These are phyloP conservation scores for Saccharomycopsis lassenensis DNA, from an alignment of 805 yeast species.

Conservation along the genomic window DNA sequence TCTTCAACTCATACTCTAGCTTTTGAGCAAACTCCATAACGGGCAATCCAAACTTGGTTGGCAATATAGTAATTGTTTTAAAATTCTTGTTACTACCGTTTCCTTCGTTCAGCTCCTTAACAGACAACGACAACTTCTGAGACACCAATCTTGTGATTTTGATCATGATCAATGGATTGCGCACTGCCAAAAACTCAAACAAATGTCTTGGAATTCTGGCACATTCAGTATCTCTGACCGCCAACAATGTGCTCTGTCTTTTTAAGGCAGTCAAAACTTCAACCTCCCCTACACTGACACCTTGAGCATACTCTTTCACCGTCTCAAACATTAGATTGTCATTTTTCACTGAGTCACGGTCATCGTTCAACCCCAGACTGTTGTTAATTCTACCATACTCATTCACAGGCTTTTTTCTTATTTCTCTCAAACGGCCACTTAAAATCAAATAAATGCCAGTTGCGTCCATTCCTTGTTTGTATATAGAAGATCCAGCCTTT, in stretches of 20 bases:
- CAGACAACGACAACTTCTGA: no score
- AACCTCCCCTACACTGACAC: constrained; percentile 89
- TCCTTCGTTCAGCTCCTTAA: no score
- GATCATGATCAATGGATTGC: constrained; percentile 83
- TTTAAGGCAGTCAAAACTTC: constrained; percentile 80
- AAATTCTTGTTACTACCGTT: no score
- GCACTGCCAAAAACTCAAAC: constrained; percentile 73
- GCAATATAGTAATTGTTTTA: constrained; percentile 77
- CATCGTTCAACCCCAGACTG: no score
- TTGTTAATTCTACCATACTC: no score
- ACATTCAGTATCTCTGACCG: constrained; percentile 87
- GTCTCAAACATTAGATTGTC: no score
- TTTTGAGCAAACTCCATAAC: constrained; percentile 74
- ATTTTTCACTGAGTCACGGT: constrained; percentile 18
- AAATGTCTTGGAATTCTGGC: constrained; percentile 87
- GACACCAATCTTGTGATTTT: constrained; percentile 86
- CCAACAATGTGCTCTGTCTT: constrained; percentile 60
- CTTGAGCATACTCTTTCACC: constrained; percentile 80
- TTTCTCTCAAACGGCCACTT: constrained; percentile 77
- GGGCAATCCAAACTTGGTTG: constrained; percentile 73
- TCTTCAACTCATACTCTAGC: constrained; percentile 58
- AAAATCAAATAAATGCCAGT: constrained; percentile 84
- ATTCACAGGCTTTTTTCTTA: constrained; percentile 25
- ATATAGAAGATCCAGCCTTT: constrained; percentile 74
- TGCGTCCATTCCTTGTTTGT: constrained; percentile 75